phyloP scores from a whole-genome alignment of 805 yeast genomes.

The Lipomyces lipofer region DNA sequence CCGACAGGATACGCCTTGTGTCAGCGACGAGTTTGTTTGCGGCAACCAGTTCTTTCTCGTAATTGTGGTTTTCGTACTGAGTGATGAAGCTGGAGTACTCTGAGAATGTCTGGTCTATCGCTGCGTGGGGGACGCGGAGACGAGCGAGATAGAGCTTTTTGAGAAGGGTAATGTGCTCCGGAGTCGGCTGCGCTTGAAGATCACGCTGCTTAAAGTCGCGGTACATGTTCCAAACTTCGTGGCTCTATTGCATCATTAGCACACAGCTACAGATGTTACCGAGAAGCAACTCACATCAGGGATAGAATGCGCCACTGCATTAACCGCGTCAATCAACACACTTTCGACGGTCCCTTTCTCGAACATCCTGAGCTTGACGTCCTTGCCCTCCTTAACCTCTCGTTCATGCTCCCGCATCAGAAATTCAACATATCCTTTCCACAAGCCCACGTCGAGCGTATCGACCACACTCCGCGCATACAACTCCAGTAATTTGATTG shows the following conservation, averaged over 20 bases:
- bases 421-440: constrained; percentile 26
- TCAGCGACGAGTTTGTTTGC: constrained; percentile 32
- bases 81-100: constrained; percentile 37
- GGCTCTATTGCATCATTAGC: constrained; percentile 17
- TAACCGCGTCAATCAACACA: constrained; percentile 26
- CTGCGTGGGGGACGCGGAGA: constrained; percentile 34
- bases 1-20: constrained; percentile 17
- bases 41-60: constrained; percentile 34
- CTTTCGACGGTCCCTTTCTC: constrained; percentile 1
- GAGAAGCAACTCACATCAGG: constrained; percentile 15
- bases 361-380: constrained; percentile 9
- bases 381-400: constrained; percentile 1
- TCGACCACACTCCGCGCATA: constrained; percentile 22
- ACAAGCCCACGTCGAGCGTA: constrained; percentile 16
- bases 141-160: constrained; percentile 31
- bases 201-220: constrained; percentile 17
- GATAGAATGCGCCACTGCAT: constrained; percentile 21
- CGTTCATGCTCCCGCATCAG: constrained; percentile 3
- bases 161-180: constrained; percentile 11
- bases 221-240: constrained; percentile 31
- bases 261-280: neutral
- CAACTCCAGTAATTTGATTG: constrained; percentile 10
- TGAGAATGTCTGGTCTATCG: constrained; percentile 35
- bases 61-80: constrained; percentile 27
- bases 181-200: constrained; percentile 1